These are phyloP conservation scores for Aurifilum marmelostoma DNA, from an alignment of 2,329 filamentous ascomycete species.

Conservation along the genomic window DNA sequence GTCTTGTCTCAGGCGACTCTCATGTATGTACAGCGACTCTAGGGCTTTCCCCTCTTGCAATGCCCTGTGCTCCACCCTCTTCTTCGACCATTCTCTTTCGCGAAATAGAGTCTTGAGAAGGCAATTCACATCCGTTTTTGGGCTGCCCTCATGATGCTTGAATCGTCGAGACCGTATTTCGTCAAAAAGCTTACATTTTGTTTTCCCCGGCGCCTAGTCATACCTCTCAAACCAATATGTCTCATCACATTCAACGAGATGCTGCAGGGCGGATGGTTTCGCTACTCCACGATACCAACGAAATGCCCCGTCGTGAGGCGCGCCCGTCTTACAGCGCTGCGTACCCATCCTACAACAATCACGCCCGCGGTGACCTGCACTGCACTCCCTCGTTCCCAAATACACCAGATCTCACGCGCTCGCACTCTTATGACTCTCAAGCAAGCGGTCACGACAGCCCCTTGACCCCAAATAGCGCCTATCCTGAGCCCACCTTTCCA, in stretches of 20 bases:
- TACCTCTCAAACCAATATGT: conserved; percentile 13
- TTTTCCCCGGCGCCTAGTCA: background rate
- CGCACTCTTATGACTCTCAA: conserved; percentile 65
- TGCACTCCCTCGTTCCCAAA: conserved; percentile 47
- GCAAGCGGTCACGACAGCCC: conserved; percentile 60
- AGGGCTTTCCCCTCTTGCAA: background rate
- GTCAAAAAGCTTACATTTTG: background rate
- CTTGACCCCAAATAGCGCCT: conserved; percentile 55
- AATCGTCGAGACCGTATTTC: background rate
- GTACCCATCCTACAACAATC: conserved; percentile 8
- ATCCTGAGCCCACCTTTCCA: conserved; percentile 29
- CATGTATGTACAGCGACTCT: conserved; percentile 1
- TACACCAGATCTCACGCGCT: conserved; percentile 62
- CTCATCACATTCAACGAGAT: conserved; percentile 20
- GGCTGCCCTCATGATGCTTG: background rate
- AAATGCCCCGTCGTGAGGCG: conserved; percentile 13
- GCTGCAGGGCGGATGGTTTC: conserved; percentile 27
- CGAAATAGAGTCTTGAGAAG: background rate
- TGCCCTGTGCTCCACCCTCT: background rate
- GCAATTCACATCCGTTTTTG: background rate
- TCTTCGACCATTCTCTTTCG: background rate
- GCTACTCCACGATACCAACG: conserved; percentile 23
- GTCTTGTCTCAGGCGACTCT: background rate
- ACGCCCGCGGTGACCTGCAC: conserved; percentile 10
- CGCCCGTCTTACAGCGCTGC: conserved; percentile 5